Base-by-base conservation (phyloP, 768 basidiomycete species). In the Pisolithus sp. region DNA sequence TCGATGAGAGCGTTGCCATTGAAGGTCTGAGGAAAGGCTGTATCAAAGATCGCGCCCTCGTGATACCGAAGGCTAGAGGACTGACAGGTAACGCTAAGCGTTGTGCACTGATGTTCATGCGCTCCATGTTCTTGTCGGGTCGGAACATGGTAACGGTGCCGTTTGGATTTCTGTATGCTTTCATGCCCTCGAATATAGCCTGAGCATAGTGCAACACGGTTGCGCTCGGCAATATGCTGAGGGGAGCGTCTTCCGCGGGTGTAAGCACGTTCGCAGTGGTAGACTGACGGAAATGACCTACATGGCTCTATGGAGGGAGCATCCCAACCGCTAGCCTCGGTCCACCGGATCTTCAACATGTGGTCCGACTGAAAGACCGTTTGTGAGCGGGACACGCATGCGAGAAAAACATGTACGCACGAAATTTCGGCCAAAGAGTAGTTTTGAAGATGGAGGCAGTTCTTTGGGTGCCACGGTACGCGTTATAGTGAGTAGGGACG, bases 71-170 rank as follows among this genome's bases (percentile, higher is more conserved):
- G 49, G 38, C 7, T 52, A n/a, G 13, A 46, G 34, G 20, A 69
- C 81, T 51, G 54, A 88, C 88, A 9, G 89, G 89, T 44, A 91
- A 66, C 18, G 86, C 89, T 49, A 92, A 74, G 39, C 94, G 81
- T 23, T 70, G 58, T 13, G 94, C 93, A 61, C 86, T 90, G 43
- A 58, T 78, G 71, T 91, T 92, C 93, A 98, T 93, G 24, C 94
- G 83, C 62, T 83, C 84, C 93, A 97, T 95, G 72, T 97, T 96
- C 89, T 91, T 90, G 70, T 96, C 91, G 3, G 94, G 95, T 42
- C 94, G 76, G 78, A 97, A 97, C 57, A 97, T 71, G 17, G 86
- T 81, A 20, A 93, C 81, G 24, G 78, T 82, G 34, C 86, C 93
- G 45, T 79, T 70, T 36, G 79, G 68, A 57, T 85, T 81, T 45